phyloP scores from a whole-genome alignment of 148 eudicot genomes.

The Vaccinium macrocarpon region DNA sequence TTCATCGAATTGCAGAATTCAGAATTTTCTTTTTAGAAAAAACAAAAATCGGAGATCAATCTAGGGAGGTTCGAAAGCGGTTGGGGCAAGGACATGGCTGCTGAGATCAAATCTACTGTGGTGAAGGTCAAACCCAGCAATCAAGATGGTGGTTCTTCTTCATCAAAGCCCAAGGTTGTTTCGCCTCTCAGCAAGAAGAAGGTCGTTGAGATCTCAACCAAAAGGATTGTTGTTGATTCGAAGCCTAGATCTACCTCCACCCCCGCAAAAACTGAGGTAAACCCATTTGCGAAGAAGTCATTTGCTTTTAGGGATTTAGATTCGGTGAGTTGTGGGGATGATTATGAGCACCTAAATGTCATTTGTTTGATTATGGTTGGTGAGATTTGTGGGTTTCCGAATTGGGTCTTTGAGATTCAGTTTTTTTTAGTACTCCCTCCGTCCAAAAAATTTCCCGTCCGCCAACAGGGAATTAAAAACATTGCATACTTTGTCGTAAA shows the following conservation, averaged over 20 bases:
- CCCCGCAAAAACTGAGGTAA: slow-evolving; percentile 54
- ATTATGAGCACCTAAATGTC: not conserved
- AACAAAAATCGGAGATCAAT: not conserved
- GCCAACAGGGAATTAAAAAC: too few species aligned
- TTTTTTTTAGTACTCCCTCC: not conserved
- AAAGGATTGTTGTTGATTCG: slow-evolving; percentile 34
- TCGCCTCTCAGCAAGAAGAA: slow-evolving; percentile 37
- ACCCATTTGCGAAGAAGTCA: slow-evolving; percentile 17
- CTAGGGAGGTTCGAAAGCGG: not conserved
- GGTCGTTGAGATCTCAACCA: slow-evolving; percentile 30
- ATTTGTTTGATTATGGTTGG: not conserved
- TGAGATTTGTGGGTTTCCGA: not conserved
- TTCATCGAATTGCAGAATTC: not conserved
- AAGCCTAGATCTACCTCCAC: slow-evolving; percentile 34
- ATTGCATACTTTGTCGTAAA: too few species aligned
- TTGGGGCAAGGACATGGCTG: slow-evolving; percentile 22
- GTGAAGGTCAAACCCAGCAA: slow-evolving; percentile 26
- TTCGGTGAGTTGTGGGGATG: not conserved
- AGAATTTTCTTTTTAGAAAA: not conserved
- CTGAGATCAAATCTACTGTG: slow-evolving; percentile 35
- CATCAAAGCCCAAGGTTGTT: slow-evolving; percentile 30
- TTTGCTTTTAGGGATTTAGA: slow-evolving; percentile 5
- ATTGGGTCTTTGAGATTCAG: slow-evolving; percentile 2
- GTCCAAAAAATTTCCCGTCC: too few species aligned
- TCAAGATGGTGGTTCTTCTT: slow-evolving; percentile 20